Conservation (phyloP, 306 rosid genomes). For the Prunus fruticosa region DNA sequence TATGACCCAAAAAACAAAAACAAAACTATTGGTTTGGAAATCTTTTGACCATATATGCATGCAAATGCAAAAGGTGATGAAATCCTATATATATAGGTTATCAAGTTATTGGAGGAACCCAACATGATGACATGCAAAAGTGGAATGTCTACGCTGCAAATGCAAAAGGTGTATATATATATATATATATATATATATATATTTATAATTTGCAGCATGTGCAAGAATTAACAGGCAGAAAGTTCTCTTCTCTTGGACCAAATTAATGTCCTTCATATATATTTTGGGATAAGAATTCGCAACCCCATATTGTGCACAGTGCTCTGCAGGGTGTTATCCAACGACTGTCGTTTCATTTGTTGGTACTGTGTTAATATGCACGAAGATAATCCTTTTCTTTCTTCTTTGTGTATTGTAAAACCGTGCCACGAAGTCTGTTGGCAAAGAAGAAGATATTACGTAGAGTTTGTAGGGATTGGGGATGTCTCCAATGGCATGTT, state of each 20-base stretch:
- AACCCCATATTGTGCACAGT: background rate
- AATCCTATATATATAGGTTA: background rate
- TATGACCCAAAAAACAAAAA: background rate
- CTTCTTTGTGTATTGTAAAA: too few species aligned
- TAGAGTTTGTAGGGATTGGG: too few species aligned
- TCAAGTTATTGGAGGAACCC: background rate
- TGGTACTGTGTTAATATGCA: background rate
- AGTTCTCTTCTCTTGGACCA: background rate
- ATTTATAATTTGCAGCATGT: background rate
- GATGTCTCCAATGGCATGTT: too few species aligned
- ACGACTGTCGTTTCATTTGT: background rate
- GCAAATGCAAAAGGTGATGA: background rate
- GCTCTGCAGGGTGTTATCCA: background rate
- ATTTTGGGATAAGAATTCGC: background rate
- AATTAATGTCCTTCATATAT: background rate
- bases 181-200: too few species aligned
- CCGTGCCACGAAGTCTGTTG: too few species aligned
- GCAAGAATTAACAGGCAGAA: background rate
- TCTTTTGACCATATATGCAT: background rate
- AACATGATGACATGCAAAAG: constrained; percentile 23
- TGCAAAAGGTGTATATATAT: background rate
- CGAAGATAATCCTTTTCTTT: too few species aligned
- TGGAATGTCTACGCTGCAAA: constrained; percentile 26
- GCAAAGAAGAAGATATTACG: too few species aligned
- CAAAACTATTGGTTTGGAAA: background rate